Percentiles rank a stretch among this genome's conserved stretches.
phyloP scores from a whole-genome alignment of 1,284 basidiomycete species.

The Exobasidium cylindrosporum region DNA sequence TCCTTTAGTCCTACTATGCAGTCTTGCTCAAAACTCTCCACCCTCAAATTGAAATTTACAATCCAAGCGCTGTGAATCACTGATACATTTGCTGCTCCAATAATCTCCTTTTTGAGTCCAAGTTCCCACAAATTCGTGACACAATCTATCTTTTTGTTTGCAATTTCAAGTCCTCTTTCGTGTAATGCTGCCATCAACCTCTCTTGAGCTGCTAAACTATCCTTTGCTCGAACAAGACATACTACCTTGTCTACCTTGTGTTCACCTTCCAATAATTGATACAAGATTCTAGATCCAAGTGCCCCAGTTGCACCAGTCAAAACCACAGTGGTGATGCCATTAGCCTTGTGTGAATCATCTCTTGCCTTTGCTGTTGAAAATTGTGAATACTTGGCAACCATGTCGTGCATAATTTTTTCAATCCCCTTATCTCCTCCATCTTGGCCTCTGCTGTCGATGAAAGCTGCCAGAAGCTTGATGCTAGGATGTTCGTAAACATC shows the following conservation, averaged over 20 bases:
- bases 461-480: slow-evolving; percentile 23
- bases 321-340: slow-evolving; percentile 47
- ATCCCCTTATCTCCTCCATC: background rate
- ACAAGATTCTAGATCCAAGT: slow-evolving; percentile 64
- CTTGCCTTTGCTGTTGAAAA: background rate
- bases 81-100: background rate
- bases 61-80: slow-evolving; percentile 32
- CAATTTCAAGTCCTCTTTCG: background rate
- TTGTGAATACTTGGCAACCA: background rate
- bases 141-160: background rate
- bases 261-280: slow-evolving; percentile 57
- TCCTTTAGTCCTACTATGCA: slow-evolving; percentile 53
- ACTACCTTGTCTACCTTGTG: slow-evolving; percentile 58
- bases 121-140: background rate
- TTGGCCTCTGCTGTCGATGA: slow-evolving; percentile 20
- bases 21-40: slow-evolving; percentile 30
- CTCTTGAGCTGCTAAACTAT: slow-evolving; percentile 56
- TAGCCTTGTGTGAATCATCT: slow-evolving; percentile 13
- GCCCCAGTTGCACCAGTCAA: slow-evolving; percentile 67
- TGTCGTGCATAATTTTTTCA: background rate
- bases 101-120: background rate
- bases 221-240: slow-evolving; percentile 62
- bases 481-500: slow-evolving; percentile 35
- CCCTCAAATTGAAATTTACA: slow-evolving; percentile 38
- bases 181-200: slow-evolving; percentile 32